A percentile compares a stretch with the other conserved stretches of the same genome.
Conservation (phyloP, 2,329 filamentous ascomycete genomes). For the Helotiales sp. region DNA sequence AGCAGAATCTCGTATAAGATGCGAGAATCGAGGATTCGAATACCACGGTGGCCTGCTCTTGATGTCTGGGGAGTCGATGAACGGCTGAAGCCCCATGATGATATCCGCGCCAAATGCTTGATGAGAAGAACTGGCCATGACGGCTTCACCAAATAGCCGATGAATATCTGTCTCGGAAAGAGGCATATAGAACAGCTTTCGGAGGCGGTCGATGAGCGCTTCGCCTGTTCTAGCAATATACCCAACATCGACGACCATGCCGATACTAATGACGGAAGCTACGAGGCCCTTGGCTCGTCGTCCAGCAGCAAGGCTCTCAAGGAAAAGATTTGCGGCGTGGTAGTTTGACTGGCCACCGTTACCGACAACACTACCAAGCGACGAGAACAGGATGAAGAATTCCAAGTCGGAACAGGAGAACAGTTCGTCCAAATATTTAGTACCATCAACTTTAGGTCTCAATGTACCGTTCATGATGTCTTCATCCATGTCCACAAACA, state of each 20-base stretch:
- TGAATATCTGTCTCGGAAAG: background rate
- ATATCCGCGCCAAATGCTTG: background rate
- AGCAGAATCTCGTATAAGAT: slow-evolving; percentile 34
- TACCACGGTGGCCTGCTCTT: background rate
- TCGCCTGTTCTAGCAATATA: slow-evolving; percentile 39
- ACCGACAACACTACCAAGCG: slow-evolving; percentile 43
- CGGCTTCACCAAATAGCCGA: background rate
- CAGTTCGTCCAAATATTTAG: slow-evolving; percentile 41
- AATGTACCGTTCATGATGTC: slow-evolving; percentile 30
- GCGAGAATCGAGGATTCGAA: background rate
- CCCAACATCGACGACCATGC: slow-evolving; percentile 51
- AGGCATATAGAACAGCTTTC: background rate
- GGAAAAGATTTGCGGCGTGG: slow-evolving; percentile 45
- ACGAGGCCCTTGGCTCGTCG: slow-evolving; percentile 48
- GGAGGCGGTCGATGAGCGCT: background rate
- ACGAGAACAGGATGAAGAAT: slow-evolving; percentile 50
- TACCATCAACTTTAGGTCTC: slow-evolving; percentile 46
- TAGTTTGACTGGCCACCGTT: slow-evolving; percentile 45
- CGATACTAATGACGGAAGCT: slow-evolving; percentile 57
- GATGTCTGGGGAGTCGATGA: background rate
- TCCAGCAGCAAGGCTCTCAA: slow-evolving; percentile 43
- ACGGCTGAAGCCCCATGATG: background rate
- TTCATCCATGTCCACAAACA: slow-evolving; percentile 41
- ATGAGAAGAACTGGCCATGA: background rate
- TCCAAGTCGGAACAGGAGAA: slow-evolving; percentile 43